phyloP scores from a whole-genome alignment of 2,329 filamentous ascomycete genomes.

The Lomentospora prolificans region DNA sequence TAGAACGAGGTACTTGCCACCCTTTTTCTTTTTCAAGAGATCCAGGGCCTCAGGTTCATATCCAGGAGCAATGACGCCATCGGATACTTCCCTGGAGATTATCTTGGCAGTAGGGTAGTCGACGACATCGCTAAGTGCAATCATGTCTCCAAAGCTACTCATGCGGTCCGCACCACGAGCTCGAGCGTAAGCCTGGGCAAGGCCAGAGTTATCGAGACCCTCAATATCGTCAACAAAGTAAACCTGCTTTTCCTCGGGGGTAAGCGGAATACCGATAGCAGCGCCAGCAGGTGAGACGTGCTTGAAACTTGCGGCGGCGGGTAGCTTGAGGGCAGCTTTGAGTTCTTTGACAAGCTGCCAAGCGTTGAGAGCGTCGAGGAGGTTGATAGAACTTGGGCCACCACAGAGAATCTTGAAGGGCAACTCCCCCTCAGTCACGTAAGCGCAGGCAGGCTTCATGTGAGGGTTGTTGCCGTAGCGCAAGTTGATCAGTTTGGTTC shows the following conservation, averaged over 20 bases:
- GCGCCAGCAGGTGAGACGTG: conserved; percentile 96
- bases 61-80: conserved; percentile 86
- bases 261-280: conserved; percentile 83
- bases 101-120: conserved; percentile 93
- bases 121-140: conserved; percentile 83
- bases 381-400: conserved; percentile 91
- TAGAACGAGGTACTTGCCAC: conserved; percentile 88
- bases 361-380: conserved; percentile 90
- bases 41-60: conserved; percentile 79
- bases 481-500: conserved; percentile 72
- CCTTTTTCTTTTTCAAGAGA: conserved; percentile 96
- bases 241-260: conserved; percentile 82
- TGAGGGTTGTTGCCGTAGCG: conserved; percentile 97
- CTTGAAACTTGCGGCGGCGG: conserved; percentile 96
- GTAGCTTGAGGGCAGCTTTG: conserved; percentile 74
- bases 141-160: conserved; percentile 96
- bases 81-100: conserved; percentile 94
- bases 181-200: conserved; percentile 92
- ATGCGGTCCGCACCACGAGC: conserved; percentile 94
- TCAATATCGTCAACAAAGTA: conserved; percentile 97
- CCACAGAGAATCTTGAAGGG: conserved; percentile 94
- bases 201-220: conserved; percentile 72
- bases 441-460: conserved; percentile 92
- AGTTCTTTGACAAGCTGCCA: conserved; percentile 97
- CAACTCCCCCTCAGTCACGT: conserved; percentile 58